Conservation (phyloP, 176 grass and related monocot genomes). For the Oryza officinalis region DNA sequence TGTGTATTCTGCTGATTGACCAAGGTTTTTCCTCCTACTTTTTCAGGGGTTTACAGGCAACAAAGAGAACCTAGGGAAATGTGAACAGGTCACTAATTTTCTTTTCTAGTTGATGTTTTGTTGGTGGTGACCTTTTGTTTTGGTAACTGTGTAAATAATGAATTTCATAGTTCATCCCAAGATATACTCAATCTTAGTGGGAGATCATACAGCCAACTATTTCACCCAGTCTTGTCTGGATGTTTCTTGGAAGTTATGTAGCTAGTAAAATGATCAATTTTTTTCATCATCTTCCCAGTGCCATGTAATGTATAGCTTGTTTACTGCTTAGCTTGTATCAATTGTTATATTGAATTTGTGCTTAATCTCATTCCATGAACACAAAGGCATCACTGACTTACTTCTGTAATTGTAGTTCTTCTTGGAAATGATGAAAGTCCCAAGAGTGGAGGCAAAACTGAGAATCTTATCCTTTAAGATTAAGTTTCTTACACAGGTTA, state of each 20-base stretch:
- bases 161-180: conserved; percentile 14
- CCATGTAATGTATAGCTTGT: conserved; percentile 6
- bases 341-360: background rate
- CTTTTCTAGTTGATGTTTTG: conserved; percentile 13
- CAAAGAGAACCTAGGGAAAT: conserved; percentile 84
- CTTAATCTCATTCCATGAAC: conserved; percentile 20
- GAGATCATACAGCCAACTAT: background rate
- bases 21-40: conserved; percentile 2
- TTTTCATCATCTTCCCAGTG: background rate
- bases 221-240: background rate
- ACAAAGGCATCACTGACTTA: conserved; percentile 25
- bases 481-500: conserved; percentile 80
- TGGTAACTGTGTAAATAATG: background rate
- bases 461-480: conserved; percentile 91
- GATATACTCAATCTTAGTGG: background rate
- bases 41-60: conserved; percentile 75
- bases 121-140: background rate
- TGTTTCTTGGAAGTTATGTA: conserved; percentile 25
- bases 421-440: conserved; percentile 97
- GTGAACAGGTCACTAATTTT: conserved; percentile 78
- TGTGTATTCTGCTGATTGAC: background rate
- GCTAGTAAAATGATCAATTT: conserved; percentile 12
- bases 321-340: conserved; percentile 8
- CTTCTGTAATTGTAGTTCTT: conserved; percentile 66
- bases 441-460: conserved; percentile 85